phyloP scores from a whole-genome alignment of 768 basidiomycete species.

The Pisolithus sp. region DNA sequence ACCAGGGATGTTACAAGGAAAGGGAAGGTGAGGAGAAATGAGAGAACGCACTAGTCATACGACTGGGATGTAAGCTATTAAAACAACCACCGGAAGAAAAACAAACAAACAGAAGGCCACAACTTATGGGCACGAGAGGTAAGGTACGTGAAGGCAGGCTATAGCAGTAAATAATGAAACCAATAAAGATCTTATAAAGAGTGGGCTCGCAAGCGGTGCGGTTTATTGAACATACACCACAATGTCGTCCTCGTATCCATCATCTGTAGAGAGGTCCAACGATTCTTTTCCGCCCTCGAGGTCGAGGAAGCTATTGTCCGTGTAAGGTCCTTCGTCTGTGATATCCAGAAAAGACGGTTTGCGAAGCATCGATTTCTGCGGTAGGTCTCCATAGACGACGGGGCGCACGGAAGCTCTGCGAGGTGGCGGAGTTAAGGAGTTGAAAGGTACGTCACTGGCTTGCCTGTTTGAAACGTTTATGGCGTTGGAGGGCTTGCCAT shows the following conservation, averaged over 20 bases:
- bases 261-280: slow-evolving; percentile 33
- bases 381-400: slow-evolving; percentile 28
- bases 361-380: slow-evolving; percentile 49
- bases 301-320: slow-evolving; percentile 35
- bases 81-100: slow-evolving; percentile 7
- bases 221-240: slow-evolving; percentile 5
- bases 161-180: slow-evolving; percentile 10
- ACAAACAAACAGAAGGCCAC: not conserved
- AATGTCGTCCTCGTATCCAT: slow-evolving; percentile 37
- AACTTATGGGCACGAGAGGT: not conserved
- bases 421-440: slow-evolving; percentile 31
- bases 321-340: slow-evolving; percentile 29
- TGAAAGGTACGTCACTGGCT: slow-evolving; percentile 25
- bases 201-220: not conserved
- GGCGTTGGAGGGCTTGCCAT: not conserved
- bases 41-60: slow-evolving; percentile 1
- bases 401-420: not conserved
- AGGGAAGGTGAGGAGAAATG: not conserved
- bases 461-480: slow-evolving; percentile 3
- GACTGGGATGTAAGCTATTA: slow-evolving; percentile 8
- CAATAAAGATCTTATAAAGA: slow-evolving; percentile 9
- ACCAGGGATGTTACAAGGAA: not conserved
- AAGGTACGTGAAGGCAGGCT: slow-evolving; percentile 1
- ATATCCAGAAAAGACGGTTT: slow-evolving; percentile 74
- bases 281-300: slow-evolving; percentile 32